Base-by-base conservation (phyloP, 768 basidiomycete genomes). In the Termitomyces sp. region DNA sequence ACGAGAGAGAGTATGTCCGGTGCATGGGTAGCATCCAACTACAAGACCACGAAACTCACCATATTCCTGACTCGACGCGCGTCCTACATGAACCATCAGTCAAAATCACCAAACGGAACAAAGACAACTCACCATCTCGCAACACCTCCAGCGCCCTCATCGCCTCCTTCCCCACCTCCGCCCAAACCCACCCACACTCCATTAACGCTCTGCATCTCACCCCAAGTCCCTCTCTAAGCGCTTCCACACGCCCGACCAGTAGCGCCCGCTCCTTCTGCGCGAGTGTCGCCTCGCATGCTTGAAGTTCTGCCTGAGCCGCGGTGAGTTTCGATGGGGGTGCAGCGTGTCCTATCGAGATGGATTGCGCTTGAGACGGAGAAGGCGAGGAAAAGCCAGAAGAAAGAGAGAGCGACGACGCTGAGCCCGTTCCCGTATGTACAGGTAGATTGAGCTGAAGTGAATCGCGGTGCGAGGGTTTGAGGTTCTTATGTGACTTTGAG, bases 261-360 rank as follows among this genome's bases (percentile, higher is more conserved):
- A 92, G 78, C 57, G 86, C 86, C 20, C 72, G 78, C 67, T 94
- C 90, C 68, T 90, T 90, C 27, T 73, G 58, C 0, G 86, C 86
- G 2, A 94, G 78, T 55, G 88, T 88, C 0, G 81, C 75, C 67
- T 94, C 91, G 68, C 92, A 94, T 9, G 89, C 92, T 64, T 91
- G 91, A 20, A 93, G 75, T 61, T 93, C 88, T 0, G 86, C 75
- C 62, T 93, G 91, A 0, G 91, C 89, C 2, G 82, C 73, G 0
- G 75, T 74, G 8, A 91, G 78, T 65, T 89, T 91, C n/a, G 74
- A 67, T 13, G 74, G 72, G 4, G 52, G 33, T 9, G 34, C 49
- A 3, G 74, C 65, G 5, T 68, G 66, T 10, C 14, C 3, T 14
- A 34, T 34, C 0, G 30, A 7, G 2, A n/a, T 5, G 10, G 52